A percentile compares a stretch with the other conserved stretches of the same genome.
Conservation (phyloP, 2,329 filamentous ascomycete genomes). For the Talaromyces marneffei region DNA sequence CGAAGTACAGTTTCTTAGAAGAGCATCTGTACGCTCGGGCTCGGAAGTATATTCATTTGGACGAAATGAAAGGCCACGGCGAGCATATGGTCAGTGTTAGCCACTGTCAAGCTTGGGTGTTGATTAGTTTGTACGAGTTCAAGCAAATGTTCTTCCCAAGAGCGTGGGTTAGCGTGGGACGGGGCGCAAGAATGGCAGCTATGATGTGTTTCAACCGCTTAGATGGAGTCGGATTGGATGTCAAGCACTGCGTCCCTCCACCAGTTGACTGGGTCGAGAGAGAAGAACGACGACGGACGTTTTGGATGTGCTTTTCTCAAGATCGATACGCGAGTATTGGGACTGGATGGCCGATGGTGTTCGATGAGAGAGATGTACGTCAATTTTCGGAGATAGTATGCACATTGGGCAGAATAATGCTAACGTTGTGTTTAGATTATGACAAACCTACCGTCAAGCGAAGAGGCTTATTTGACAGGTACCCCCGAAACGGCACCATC, state of each 20-base stretch:
- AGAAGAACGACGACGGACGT: constrained; percentile 84
- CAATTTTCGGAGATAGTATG: background rate
- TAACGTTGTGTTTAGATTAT: constrained; percentile 52
- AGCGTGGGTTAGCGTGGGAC: constrained; percentile 87
- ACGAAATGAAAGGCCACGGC: constrained; percentile 88
- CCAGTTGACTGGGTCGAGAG: constrained; percentile 89
- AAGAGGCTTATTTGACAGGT: constrained; percentile 78
- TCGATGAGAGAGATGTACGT: constrained; percentile 77
- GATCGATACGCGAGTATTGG: constrained; percentile 94
- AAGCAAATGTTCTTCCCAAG: constrained; percentile 96
- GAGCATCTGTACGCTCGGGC: constrained; percentile 86
- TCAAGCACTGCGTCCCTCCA: constrained; percentile 83
- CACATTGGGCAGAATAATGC: background rate
- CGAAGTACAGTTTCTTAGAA: constrained; percentile 73
- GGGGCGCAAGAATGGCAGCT: constrained; percentile 71
- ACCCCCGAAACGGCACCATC: constrained; percentile 60
- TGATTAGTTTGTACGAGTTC: constrained; percentile 83
- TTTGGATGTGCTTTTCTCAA: constrained; percentile 88
- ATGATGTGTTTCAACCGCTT: constrained; percentile 92
- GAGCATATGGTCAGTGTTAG: constrained; percentile 80
- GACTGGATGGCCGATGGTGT: constrained; percentile 92
- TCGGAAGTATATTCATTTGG: constrained; percentile 81
- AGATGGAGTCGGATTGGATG: constrained; percentile 75
- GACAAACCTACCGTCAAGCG: constrained; percentile 75
- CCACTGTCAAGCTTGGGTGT: constrained; percentile 76